Conservation (phyloP, 2,329 filamentous ascomycete genomes). For the Graphilbum sp. region DNA sequence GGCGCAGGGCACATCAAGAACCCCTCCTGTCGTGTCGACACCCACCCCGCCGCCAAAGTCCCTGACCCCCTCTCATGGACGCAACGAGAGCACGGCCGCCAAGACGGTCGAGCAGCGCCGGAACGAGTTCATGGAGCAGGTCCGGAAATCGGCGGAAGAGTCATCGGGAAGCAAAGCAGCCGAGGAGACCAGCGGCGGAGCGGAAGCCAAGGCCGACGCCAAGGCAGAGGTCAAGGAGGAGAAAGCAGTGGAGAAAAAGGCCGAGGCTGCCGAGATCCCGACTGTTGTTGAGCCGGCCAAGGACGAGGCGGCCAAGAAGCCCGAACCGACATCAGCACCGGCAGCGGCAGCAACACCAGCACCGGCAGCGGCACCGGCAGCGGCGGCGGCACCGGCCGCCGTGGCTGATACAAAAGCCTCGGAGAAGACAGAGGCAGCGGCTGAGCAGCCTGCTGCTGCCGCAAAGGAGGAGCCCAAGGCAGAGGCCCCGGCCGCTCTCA, state of each 20-base stretch:
- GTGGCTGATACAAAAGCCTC: background rate
- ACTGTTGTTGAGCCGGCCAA: background rate
- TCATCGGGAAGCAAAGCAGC: conserved; percentile 6
- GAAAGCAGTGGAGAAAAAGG: background rate
- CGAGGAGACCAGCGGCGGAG: conserved; percentile 12
- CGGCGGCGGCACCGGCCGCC: background rate
- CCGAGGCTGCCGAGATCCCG: too few relatives aligned
- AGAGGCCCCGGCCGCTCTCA: conserved; percentile 2
- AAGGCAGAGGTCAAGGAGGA: background rate
- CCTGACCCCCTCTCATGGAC: conserved; percentile 49
- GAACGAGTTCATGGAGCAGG: conserved; percentile 66
- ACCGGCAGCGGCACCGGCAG: background rate
- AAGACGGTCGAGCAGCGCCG: conserved; percentile 73
- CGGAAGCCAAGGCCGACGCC: background rate
- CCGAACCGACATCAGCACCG: background rate
- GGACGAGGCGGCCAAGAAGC: background rate
- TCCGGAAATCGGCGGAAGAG: conserved; percentile 33
- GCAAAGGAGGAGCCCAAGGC: background rate
- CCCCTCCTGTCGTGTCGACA: conserved; percentile 55
- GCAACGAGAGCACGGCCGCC: conserved; percentile 51
- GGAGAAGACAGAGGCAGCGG: background rate
- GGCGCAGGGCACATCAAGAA: conserved; percentile 36
- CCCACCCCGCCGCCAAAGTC: conserved; percentile 68
- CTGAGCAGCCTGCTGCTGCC: background rate
- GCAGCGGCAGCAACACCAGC: too few relatives aligned